Evolutionary conservation across 2,329 filamentous ascomycete species (phyloP).

Genomic region (Venturia aucupariae): DNA sequence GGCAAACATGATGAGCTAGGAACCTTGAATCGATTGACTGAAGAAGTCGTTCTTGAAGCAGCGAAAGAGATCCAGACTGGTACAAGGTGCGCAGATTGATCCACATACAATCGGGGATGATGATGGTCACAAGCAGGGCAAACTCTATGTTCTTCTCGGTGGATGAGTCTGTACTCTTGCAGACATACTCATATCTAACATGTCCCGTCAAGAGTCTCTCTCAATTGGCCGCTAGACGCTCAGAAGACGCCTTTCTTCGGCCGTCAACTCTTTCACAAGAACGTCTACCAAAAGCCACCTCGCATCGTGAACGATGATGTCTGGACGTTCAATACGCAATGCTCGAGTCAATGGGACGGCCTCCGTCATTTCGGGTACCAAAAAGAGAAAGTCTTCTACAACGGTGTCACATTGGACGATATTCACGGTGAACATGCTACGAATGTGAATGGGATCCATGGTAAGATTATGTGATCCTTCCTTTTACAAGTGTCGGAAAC

Average conservation of each 20-base stretch:
- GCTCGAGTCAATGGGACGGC: conserved; percentile 50
- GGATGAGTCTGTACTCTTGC: too few species aligned
- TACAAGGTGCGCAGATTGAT: conserved; percentile 27
- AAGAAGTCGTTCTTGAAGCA: conserved; percentile 42
- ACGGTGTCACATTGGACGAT: conserved; percentile 23
- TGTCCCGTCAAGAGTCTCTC: conserved; percentile 25
- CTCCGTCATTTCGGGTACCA: conserved; percentile 38
- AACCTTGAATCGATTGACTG: conserved; percentile 51
- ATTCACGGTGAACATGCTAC: conserved; percentile 19
- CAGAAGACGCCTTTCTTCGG: conserved; percentile 50
- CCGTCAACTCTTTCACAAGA: conserved; percentile 46
- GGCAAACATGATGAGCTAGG: conserved; percentile 46
- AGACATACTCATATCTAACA: neutral
- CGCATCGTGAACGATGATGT: conserved; percentile 51
- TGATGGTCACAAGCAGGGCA: neutral
- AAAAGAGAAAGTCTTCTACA: conserved; percentile 20
- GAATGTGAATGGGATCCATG: conserved; percentile 18
- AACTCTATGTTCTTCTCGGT: too few species aligned
- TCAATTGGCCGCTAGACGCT: conserved; percentile 52
- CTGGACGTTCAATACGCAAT: conserved; percentile 50
- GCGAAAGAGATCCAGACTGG: conserved; percentile 47
- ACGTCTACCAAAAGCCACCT: conserved; percentile 43
- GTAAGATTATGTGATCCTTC: conserved; percentile 7
- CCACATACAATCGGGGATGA: neutral
- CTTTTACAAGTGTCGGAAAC: neutral